Evolutionary conservation across 1,284 basidiomycete genomes (phyloP), one percentile per base, ranked within the genome.

Genomic region (Puccinia brachypodii): DNA sequence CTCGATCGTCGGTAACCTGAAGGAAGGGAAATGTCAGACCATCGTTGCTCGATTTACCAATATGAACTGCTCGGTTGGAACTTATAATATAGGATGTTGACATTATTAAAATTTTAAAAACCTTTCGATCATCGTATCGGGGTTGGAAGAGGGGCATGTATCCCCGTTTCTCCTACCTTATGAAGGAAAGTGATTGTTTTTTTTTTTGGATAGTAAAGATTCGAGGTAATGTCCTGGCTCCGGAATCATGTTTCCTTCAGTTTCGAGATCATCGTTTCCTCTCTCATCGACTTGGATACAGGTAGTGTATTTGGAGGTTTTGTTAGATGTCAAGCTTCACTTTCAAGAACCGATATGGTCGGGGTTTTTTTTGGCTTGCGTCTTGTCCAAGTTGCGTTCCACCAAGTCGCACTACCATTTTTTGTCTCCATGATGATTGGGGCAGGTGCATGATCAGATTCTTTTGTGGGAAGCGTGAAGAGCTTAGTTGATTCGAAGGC

Each of bases 351-450:
- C 40, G 64, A 68, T 68, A 40, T 22, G 62, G 22, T 64, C 62
- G 33, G 38, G 38, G 22, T 56, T 22, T 25, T 28, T 58, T 38
- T 40, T 64, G 62, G 62, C 62, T 64, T 64, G 40, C 40, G 28
- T 71, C 68, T 71, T 71, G n/a, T 71, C 68, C 68, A 71, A 71
- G 68, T 71, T 50, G 68, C 68, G 44, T 47, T 31, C 40, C 68
- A 31, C 44, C 44, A 44, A 71, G 31, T 25, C 14, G 64, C 33
- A 69, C 42, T 71, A n/a, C 28, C 11, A 11, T n/a, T n/a, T n/a
- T 4, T 19, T 40, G 62, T 71, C 44, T 71, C 68, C 68, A 47
- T 25, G 40, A 47, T 25, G 40, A 8, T 47, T 42, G 25, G 2
- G n/a, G 44, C 25, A 33, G 68, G 68, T 14, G 3, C 44, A 44